Evolutionary conservation across 164 flowering plant genomes (phyloP).

Genomic region (Cinnamomum chago): DNA sequence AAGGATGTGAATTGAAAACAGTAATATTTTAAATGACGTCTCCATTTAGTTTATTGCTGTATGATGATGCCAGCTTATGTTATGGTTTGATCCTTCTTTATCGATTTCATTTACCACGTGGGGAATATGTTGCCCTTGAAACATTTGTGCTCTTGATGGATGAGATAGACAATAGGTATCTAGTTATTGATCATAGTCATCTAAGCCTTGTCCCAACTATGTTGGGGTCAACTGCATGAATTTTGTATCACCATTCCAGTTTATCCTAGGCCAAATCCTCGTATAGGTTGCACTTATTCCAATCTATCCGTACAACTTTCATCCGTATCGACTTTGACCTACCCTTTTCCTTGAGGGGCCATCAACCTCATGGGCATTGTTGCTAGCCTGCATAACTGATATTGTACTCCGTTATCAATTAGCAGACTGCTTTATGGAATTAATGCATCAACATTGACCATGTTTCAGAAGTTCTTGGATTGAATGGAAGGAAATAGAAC

Average conservation of each 20-base stretch:
- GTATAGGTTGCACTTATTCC: too few species aligned
- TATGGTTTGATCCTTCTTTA: background rate
- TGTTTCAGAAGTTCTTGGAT: background rate
- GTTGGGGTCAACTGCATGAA: too few species aligned
- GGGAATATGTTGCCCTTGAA: background rate
- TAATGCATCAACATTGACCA: background rate
- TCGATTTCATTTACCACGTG: background rate
- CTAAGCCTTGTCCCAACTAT: background rate
- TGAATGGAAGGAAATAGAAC: background rate
- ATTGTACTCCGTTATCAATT: background rate
- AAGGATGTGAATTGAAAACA: constrained; percentile 18
- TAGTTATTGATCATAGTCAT: background rate
- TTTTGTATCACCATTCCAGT: too few species aligned
- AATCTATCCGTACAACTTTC: too few species aligned
- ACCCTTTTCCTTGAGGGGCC: too few species aligned
- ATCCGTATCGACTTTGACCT: too few species aligned
- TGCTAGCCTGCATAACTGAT: too few species aligned
- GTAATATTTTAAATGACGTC: background rate
- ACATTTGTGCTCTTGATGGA: background rate
- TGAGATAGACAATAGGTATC: background rate
- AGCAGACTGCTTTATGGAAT: background rate
- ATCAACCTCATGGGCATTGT: too few species aligned
- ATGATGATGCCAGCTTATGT: background rate
- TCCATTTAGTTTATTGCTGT: background rate
- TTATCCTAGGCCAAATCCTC: too few species aligned